Conservation (phyloP, 2,329 filamentous ascomycete species). For the Malbranchea zuffiana region DNA sequence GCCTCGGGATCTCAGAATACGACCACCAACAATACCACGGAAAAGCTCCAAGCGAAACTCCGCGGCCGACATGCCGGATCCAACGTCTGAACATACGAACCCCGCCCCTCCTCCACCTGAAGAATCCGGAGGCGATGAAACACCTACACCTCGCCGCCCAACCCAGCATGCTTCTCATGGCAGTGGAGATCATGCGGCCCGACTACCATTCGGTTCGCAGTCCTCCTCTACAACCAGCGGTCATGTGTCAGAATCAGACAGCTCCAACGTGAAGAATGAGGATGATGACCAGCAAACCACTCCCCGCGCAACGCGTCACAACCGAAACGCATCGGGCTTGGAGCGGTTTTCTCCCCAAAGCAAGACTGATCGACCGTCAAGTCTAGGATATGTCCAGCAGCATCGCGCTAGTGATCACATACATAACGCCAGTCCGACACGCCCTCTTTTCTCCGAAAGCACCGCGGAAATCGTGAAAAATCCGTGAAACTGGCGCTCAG, state of each 20-base stretch:
- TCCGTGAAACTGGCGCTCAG: too few relatives aligned
- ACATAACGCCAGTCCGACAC: slow-evolving; percentile 32
- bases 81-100: background rate
- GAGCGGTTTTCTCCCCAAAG: slow-evolving; percentile 14
- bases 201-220: slow-evolving; percentile 33
- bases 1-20: slow-evolving; percentile 28
- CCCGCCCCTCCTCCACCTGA: background rate
- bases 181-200: slow-evolving; percentile 20
- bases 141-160: slow-evolving; percentile 12
- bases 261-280: slow-evolving; percentile 26
- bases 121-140: slow-evolving; percentile 1
- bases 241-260: slow-evolving; percentile 28
- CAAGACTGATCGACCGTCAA: slow-evolving; percentile 33
- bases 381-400: slow-evolving; percentile 41
- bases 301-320: slow-evolving; percentile 13
- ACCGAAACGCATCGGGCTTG: slow-evolving; percentile 9
- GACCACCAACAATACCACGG: slow-evolving; percentile 52
- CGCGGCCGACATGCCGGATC: slow-evolving; percentile 12
- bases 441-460: slow-evolving; percentile 30
- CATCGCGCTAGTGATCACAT: slow-evolving; percentile 41
- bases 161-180: slow-evolving; percentile 15
- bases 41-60: slow-evolving; percentile 56
- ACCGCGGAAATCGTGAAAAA: slow-evolving; percentile 37
- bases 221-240: slow-evolving; percentile 29
- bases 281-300: slow-evolving; percentile 18